Evolutionary conservation across 768 basidiomycete species (phyloP), one percentile per base, ranked within the genome.

Genomic region (Tulasnella sp.): DNA sequence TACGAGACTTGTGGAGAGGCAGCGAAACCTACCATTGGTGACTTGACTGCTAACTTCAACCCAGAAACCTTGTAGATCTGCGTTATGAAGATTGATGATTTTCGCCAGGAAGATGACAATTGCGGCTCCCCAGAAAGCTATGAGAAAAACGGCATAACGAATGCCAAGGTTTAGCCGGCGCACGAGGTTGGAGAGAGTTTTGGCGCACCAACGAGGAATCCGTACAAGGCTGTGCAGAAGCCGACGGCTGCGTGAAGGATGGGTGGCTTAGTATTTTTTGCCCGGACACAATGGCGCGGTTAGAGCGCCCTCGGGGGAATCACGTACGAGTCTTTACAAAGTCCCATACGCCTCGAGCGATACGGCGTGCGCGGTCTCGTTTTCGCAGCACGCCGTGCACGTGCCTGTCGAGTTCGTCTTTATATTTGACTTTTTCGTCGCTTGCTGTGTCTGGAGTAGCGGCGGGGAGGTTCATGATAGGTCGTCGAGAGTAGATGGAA

Each of bases 61-160:
- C 95, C 95, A 96, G 79, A 93, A 92, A 34, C 92, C 92, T 86
- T 95, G 92, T 0, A 88, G 89, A 78, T 93, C 89, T 12, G 87
- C 85, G 83, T 93, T 92, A 83, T 93, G 91, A 4, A 93, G 86
- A 83, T 93, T 91, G 85, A 96, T 95, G 72, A 91, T 88, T 84
- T 90, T 91, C 34, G 85, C 86, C 5, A 94, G 86, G 85, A 95
- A 92, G 76, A 95, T 85, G 20, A 95, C 93, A 81, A 96, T 92
- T 4, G 92, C 95, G 31, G 93, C 90, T 22, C 95, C 95, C 95
- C 94, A 96, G 83, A 96, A 96, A 0, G 92, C 95, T 90, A 50
- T 78, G 22, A 31, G 69, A 14, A 24, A n/a, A 60, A 31, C 46
- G 37, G 28, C 58, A 46, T 64, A 44, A 14, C 5, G 34, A 20